phyloP scores from a whole-genome alignment of 2,329 filamentous ascomycete species.

The Aspergillus quadricinctus region DNA sequence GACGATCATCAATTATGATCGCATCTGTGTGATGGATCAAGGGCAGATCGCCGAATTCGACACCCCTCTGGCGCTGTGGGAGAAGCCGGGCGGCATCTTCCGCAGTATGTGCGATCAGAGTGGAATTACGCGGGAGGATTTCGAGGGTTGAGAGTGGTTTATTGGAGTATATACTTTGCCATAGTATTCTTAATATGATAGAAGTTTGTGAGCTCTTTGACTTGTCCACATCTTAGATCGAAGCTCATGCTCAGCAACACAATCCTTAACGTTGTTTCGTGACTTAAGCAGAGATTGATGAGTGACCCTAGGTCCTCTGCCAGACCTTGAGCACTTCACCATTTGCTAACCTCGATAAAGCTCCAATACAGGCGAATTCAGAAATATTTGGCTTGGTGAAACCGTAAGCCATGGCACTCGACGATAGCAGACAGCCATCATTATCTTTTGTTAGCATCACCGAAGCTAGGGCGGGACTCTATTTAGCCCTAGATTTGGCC shows the following conservation, averaged over 20 bases:
- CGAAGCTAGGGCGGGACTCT: neutral
- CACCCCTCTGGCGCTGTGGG: constrained; percentile 59
- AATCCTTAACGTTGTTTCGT: too few species aligned
- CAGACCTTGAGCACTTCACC: neutral
- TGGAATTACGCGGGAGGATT: constrained; percentile 58
- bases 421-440: too few species aligned
- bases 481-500: neutral
- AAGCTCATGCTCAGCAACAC: too few species aligned
- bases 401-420: too few species aligned
- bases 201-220: too few species aligned
- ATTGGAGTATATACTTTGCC: neutral
- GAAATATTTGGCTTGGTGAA: neutral
- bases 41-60: constrained; percentile 68
- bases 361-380: neutral
- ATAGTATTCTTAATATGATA: too few species aligned
- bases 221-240: too few species aligned
- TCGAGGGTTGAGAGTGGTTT: constrained; percentile 8
- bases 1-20: constrained; percentile 86
- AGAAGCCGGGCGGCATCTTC: constrained; percentile 69
- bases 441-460: too few species aligned
- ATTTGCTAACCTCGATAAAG: neutral
- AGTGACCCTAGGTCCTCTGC: too few species aligned
- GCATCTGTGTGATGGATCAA: constrained; percentile 89
- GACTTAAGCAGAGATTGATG: too few species aligned
- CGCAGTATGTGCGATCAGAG: constrained; percentile 84